Percentiles rank a stretch among this genome's conserved stretches.
Evolutionary conservation across 257 asterid genomes (phyloP).

Genomic region (Rhazya stricta): DNA sequence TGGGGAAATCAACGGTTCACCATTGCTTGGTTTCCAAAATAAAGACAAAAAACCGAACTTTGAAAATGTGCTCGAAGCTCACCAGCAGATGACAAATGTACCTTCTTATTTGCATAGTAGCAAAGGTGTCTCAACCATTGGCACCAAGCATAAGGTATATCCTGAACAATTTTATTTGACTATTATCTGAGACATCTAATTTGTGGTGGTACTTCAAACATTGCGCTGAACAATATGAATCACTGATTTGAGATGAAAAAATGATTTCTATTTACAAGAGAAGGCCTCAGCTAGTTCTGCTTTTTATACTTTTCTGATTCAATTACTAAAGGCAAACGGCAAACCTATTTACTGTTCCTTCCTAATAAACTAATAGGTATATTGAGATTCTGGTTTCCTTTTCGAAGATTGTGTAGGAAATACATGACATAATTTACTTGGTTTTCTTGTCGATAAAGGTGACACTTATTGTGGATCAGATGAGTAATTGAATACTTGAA

Average conservation of each 20-base stretch:
- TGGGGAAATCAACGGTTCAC: slow-evolving; percentile 2
- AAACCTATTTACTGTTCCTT: not conserved
- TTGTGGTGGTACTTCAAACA: not conserved
- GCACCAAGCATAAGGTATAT: slow-evolving; percentile 11
- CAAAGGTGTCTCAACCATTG: not conserved
- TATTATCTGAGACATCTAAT: not conserved
- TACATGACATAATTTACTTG: too few relatives aligned
- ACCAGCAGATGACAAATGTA: slow-evolving; percentile 14
- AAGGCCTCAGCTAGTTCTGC: not conserved
- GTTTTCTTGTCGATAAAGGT: too few relatives aligned
- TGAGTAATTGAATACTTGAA: too few relatives aligned
- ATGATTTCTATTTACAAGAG: not conserved
- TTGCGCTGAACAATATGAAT: not conserved
- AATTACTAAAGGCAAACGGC: not conserved
- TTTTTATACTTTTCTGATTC: not conserved
- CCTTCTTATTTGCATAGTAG: slow-evolving; percentile 1
- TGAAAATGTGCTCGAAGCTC: slow-evolving; percentile 1
- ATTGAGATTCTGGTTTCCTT: not conserved
- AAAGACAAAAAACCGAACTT: slow-evolving; percentile 7
- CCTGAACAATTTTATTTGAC: not conserved
- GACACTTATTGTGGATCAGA: too few relatives aligned
- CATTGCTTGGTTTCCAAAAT: not conserved
- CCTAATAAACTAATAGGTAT: not conserved
- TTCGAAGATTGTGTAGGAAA: not conserved
- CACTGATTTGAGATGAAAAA: not conserved